Conservation (phyloP, 2,329 filamentous ascomycete genomes). For the Aspergillus floridensis region DNA sequence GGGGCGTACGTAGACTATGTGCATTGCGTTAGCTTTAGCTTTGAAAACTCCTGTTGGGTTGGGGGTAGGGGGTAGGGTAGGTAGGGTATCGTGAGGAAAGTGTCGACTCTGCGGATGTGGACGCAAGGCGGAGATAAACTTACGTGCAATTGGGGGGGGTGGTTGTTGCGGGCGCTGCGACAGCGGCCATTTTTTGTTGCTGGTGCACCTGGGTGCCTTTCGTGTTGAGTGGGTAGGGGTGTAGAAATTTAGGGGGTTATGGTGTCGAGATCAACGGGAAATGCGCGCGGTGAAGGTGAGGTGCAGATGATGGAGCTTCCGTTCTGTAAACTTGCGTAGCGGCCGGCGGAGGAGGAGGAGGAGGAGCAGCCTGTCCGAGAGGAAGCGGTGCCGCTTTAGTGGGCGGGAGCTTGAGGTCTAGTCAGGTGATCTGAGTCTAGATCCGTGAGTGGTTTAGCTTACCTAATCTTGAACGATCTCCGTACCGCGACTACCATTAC, state of each 20-base stretch:
- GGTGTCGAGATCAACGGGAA: too few relatives aligned
- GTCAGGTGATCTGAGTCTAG: slow-evolving; percentile 6
- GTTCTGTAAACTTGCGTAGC: not conserved
- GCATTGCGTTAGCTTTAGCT: slow-evolving; percentile 13
- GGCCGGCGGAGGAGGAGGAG: too few relatives aligned
- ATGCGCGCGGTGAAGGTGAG: not conserved
- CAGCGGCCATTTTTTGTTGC: slow-evolving; percentile 33
- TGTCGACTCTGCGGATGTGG: too few relatives aligned
- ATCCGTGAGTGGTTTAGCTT: not conserved
- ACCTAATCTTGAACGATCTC: too few relatives aligned
- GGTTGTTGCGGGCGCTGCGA: slow-evolving; percentile 27
- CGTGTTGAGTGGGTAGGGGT: slow-evolving; percentile 9
- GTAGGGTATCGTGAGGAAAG: not conserved
- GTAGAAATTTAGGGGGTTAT: too few relatives aligned
- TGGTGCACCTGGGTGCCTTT: not conserved
- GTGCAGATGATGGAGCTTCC: not conserved
- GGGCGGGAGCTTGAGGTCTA: not conserved
- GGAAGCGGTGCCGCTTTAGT: slow-evolving; percentile 11
- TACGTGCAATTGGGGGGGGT: slow-evolving; percentile 43
- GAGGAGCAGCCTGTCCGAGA: not conserved
- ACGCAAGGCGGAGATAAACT: slow-evolving; percentile 15
- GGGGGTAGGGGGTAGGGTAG: not conserved
- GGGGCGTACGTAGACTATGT: slow-evolving; percentile 43
- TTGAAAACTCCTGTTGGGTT: not conserved
- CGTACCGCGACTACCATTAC: too few relatives aligned